Evolutionary conservation across 305 asterid species (phyloP), one percentile per base, ranked within the genome.

Genomic region (Fraxinus paxiana): DNA sequence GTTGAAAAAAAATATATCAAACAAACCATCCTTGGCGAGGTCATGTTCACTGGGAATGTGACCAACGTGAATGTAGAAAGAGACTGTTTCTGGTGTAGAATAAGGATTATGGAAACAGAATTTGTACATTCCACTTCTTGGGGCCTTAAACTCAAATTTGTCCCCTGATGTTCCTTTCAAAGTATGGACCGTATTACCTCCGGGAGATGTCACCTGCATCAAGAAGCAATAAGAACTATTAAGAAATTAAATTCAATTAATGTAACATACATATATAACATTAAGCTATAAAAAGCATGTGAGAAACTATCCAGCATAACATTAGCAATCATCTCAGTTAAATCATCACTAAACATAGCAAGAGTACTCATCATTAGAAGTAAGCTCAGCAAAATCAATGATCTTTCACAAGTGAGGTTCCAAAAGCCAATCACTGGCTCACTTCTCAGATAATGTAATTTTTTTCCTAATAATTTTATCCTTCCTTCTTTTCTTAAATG

Each of bases 11-110:
- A 65, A 77, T 4, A 22, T 1, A 31, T 81, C 28, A 38, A 74
- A 90, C 97, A 10, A 77, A 96, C 99, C 99, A 90, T 96, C 98
- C 87, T 94, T 96, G 17, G 96, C 98, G 59, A 96, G 92, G 88
- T 96, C 93, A 76, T 94, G 97, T 76, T 96, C 97, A 41, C 86
- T 87, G 69, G 99, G 98, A 82, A 96, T 91, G 83, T 92, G 98
- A 83, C 99, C 99, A 17, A 89, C 90, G 56, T 93, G 99, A 75
- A 96, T 91, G 89, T 94, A 86, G 94, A 96, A 96, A 79, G 99
- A 94, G 85, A 96, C 97, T 0, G 98, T 88, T 88, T 96, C 99
- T 17, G 97, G 97, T 59, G 96, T 88, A 41, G 97, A 89, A 70
- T 92, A 82, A 71, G 98, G 92, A 85, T 96, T 96, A 78, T 92